A percentile compares a stretch with the other conserved stretches of the same genome.
phyloP scores from a whole-genome alignment of 163 green algal genomes.

The Prototheca wickerhamii region DNA sequence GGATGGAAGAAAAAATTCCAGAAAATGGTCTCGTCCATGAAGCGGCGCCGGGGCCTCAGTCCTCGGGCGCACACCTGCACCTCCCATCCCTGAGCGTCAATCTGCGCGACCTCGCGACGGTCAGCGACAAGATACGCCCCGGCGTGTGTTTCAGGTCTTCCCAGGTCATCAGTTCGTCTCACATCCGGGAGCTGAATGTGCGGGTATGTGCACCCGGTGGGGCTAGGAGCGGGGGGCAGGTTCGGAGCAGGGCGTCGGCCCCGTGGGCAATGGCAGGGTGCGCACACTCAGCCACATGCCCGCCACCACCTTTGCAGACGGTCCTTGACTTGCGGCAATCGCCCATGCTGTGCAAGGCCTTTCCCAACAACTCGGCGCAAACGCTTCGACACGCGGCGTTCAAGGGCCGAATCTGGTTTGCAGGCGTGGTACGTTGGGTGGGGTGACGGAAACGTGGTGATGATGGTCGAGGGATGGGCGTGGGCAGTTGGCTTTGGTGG shows the following conservation, averaged over 20 bases:
- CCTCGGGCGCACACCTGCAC: background rate
- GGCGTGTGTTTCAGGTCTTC: slow-evolving; percentile 12
- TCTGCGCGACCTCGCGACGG: slow-evolving; percentile 12
- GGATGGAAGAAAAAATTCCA: too few relatives aligned
- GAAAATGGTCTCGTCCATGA: too few relatives aligned
- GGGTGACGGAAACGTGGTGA: too few relatives aligned
- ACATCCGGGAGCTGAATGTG: slow-evolving; percentile 6
- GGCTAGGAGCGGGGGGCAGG: background rate
- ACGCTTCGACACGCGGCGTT: slow-evolving; percentile 1
- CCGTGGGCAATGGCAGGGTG: too few relatives aligned
- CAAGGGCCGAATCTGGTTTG: slow-evolving; percentile 2
- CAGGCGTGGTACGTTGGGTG: background rate
- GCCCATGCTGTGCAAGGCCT: slow-evolving; percentile 18
- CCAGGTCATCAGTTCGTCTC: slow-evolving; percentile 10
- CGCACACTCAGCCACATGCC: background rate
- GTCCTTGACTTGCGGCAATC: slow-evolving; percentile 29
- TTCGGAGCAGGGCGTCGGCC: too few relatives aligned
- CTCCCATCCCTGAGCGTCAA: slow-evolving; percentile 12
- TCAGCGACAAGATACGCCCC: background rate
- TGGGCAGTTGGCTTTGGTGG: too few relatives aligned
- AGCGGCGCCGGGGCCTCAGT: background rate
- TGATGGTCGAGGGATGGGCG: too few relatives aligned
- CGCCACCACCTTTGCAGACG: background rate
- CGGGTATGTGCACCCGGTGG: background rate
- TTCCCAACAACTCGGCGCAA: slow-evolving; percentile 7